Evolutionary conservation across 768 basidiomycete genomes (phyloP).

Genomic region (Lentinula aciculospora): DNA sequence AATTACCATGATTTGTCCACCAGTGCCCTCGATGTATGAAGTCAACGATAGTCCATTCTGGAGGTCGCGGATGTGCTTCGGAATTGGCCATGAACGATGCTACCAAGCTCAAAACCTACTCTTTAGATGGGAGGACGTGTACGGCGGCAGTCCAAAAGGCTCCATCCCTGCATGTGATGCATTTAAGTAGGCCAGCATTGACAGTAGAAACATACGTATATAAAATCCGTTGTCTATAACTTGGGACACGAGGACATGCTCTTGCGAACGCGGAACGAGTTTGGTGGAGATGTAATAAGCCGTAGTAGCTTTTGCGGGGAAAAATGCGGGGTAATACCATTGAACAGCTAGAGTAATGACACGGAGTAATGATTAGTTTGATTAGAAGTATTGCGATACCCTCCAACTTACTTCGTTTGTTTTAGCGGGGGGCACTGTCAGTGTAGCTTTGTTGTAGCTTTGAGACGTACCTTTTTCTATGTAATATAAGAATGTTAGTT

Average conservation of each 20-base stretch:
- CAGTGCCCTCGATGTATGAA: conserved; percentile 55
- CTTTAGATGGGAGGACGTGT: background rate
- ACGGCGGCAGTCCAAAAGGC: background rate
- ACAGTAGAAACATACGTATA: background rate
- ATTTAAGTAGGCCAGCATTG: background rate
- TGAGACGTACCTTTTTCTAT: too few species aligned
- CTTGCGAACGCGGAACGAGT: background rate
- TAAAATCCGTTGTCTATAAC: background rate
- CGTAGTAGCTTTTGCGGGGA: background rate
- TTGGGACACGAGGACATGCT: background rate
- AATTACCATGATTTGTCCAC: conserved; percentile 54
- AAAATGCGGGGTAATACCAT: background rate
- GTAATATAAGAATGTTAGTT: too few species aligned
- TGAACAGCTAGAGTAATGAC: too few species aligned
- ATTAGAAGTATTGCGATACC: too few species aligned
- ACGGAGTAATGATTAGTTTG: too few species aligned
- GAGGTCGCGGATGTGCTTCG: conserved; percentile 19
- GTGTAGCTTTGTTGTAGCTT: background rate
- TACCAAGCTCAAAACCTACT: background rate
- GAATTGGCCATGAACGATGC: background rate
- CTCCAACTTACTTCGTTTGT: background rate
- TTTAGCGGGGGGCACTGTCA: background rate
- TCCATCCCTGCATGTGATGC: background rate
- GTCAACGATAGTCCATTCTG: conserved; percentile 52
- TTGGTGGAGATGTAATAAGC: background rate